Evolutionary conservation across 2,329 filamentous ascomycete species (phyloP), one percentile per base, ranked within the genome.

Genomic region (Geosmithia putterillii): DNA sequence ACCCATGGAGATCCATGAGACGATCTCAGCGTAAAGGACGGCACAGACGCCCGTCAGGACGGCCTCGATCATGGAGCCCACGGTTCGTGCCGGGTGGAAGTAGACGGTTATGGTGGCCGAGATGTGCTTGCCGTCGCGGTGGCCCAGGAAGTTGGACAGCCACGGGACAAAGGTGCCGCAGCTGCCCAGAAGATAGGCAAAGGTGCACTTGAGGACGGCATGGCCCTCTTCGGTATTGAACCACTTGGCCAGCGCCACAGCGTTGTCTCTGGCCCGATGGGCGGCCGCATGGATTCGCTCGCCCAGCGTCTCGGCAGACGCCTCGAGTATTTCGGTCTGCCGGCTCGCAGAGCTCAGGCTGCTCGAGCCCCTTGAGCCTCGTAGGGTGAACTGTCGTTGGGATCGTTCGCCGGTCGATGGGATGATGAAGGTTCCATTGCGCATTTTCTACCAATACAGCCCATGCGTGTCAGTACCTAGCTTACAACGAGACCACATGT

Each of bases 71-170:
- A 95, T 95, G 50, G 85, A 92, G 1, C 90, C 90, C 21, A 81
- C 76, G 17, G 86, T 86, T 45, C 90, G 74, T 6, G 87, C 86
- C 4, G 90, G 88, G 59, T 95, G 88, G 55, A 95, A 96, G 57
- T 95, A 96, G 10, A 95, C 89, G 1, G 87, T 94, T 45, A 95
- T 79, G 2, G 90, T 95, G 25, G 88, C 88, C 42, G 95, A 87
- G 56, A 95, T 81, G 62, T 95, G 90, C 57, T 95, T 95, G 42
- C 87, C 87, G 62, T 95, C 89, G 56, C 88, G 83, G 49, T 81
- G 73, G 10, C 90, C 90, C 15, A 95, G 69, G 45, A 88, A 76
- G 7, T 71, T 66, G 15, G 87, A 81, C 44, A 95, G 70, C 3
- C 74, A 73, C 2, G 81, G 76, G 48, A 86, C 80, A 53, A 95